phyloP scores from a whole-genome alignment of 805 yeast species.

The Schwanniomyces sp. region DNA sequence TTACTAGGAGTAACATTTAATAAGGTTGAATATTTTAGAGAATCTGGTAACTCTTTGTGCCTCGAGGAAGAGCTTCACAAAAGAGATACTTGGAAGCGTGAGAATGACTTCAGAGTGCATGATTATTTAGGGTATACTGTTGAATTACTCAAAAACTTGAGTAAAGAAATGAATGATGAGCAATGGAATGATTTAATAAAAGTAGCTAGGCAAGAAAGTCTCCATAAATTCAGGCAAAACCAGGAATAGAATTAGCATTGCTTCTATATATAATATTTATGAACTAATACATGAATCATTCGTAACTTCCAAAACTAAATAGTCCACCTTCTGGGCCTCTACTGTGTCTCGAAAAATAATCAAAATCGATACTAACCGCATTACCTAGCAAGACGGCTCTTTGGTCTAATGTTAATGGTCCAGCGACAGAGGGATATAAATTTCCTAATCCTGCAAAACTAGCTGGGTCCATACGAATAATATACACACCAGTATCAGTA shows the following conservation, averaged over 20 bases:
- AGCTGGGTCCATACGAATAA: constrained; percentile 76
- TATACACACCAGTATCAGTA: constrained; percentile 93
- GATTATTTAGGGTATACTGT: constrained; percentile 54
- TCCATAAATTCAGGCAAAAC: constrained; percentile 2
- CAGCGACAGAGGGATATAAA: constrained; percentile 49
- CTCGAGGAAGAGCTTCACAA: constrained; percentile 43
- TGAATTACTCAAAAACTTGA: constrained; percentile 43
- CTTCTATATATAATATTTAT: not conserved
- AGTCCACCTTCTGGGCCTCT: constrained; percentile 50
- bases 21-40: constrained; percentile 36
- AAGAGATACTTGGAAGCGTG: constrained; percentile 52
- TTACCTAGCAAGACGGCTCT: constrained; percentile 84
- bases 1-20: constrained; percentile 54
- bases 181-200: constrained; percentile 35
- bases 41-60: constrained; percentile 40
- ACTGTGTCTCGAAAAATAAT: constrained; percentile 93
- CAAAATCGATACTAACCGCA: constrained; percentile 92
- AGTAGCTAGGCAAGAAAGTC: constrained; percentile 19
- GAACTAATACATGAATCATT: constrained; percentile 4
- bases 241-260: not conserved
- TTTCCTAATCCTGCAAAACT: constrained; percentile 60
- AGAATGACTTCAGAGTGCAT: constrained; percentile 53
- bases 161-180: constrained; percentile 30
- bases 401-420: constrained; percentile 69
- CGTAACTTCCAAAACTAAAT: constrained; percentile 26